These are phyloP conservation scores for Botrytis tulipae DNA, from an alignment of 2,329 filamentous ascomycete genomes.

Conservation along the genomic window DNA sequence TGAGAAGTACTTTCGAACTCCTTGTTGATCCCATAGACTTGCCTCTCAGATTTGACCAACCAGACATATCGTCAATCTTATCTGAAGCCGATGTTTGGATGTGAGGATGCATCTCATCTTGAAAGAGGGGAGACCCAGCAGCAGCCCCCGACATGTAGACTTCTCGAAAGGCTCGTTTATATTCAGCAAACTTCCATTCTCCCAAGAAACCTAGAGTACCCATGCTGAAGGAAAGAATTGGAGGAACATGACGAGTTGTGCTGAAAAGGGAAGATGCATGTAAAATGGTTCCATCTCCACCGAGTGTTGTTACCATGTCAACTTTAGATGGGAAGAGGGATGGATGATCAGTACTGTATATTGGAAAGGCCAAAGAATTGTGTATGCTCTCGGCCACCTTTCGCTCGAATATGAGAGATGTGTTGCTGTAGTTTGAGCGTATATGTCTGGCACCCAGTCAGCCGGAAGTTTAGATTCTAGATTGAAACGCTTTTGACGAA, in stretches of 20 bases:
- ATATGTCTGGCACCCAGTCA: conserved; percentile 58
- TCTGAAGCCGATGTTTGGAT: conserved; percentile 27
- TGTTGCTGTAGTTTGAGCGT: conserved; percentile 72
- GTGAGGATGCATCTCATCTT: conserved; percentile 38
- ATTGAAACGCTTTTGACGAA: conserved; percentile 19
- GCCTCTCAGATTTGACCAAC: conserved; percentile 73
- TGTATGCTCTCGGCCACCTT: conserved; percentile 72
- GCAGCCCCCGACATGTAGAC: conserved; percentile 79
- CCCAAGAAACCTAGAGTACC: conserved; percentile 91
- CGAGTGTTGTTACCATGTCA: conserved; percentile 85
- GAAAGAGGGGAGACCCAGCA: conserved; percentile 37
- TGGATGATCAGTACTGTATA: conserved; percentile 54
- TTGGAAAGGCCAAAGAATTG: conserved; percentile 66
- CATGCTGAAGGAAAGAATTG: conserved; percentile 94
- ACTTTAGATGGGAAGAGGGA: conserved; percentile 70
- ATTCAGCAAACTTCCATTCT: conserved; percentile 93
- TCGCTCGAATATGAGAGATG: conserved; percentile 81
- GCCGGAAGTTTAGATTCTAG: not conserved
- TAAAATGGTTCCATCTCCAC: conserved; percentile 88
- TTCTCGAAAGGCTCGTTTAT: conserved; percentile 88
- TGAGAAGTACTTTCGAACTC: conserved; percentile 76
- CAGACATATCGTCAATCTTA: conserved; percentile 42
- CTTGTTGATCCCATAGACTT: conserved; percentile 77
- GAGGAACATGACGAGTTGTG: conserved; percentile 76
- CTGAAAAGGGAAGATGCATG: conserved; percentile 86